A percentile compares a stretch with the other conserved stretches of the same genome.
phyloP scores from a whole-genome alignment of 768 basidiomycete genomes.

The Gyrodon lividus region DNA sequence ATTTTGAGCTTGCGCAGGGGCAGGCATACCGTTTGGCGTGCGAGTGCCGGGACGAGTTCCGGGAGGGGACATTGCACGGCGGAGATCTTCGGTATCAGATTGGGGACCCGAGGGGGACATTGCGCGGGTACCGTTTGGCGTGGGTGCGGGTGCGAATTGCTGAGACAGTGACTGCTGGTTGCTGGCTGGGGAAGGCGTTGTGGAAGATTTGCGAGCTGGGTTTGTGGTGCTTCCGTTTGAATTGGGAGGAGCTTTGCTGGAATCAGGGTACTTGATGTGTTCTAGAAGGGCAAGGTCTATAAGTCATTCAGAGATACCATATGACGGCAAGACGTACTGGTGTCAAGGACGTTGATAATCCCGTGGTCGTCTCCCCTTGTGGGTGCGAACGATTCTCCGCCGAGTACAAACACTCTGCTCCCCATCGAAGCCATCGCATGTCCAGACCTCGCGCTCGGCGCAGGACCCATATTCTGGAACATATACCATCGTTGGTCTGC shows the following conservation, averaged over 20 bases:
- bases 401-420: conserved; percentile 86
- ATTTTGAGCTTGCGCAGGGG: conserved; percentile 10
- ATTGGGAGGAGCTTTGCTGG: conserved; percentile 43
- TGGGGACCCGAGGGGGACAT: conserved; percentile 59
- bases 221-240: conserved; percentile 27
- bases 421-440: conserved; percentile 98
- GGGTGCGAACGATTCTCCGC: conserved; percentile 85
- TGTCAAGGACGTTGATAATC: conserved; percentile 90
- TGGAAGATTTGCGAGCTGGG: conserved; percentile 49
- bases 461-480: conserved; percentile 99
- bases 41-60: conserved; percentile 42
- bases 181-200: conserved; percentile 34
- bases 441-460: conserved; percentile 88
- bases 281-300: conserved; percentile 40
- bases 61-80: conserved; percentile 67
- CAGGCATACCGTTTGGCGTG: conserved; percentile 32
- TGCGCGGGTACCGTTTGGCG: conserved; percentile 44
- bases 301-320: neutral
- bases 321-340: conserved; percentile 58
- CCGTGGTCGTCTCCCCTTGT: conserved; percentile 75
- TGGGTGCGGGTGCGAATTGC: conserved; percentile 28
- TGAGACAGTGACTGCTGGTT: conserved; percentile 30
- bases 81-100: conserved; percentile 54
- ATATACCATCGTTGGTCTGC: conserved; percentile 98
- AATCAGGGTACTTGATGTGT: conserved; percentile 92